Evolutionary conservation across 1,139 yeast species (phyloP).

Genomic region (Debaryomyces sp.): DNA sequence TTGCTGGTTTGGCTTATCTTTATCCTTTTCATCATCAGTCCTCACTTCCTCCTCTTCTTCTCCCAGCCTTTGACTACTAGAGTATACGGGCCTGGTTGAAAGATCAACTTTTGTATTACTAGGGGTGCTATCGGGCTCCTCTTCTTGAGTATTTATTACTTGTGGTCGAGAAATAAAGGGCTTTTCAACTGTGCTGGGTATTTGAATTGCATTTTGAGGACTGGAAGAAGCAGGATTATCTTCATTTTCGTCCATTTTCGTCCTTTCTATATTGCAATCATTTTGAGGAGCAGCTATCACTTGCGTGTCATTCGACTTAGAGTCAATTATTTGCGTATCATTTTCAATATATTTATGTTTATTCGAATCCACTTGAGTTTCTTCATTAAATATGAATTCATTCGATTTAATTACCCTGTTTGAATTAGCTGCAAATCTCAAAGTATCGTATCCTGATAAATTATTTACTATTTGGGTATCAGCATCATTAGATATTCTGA

Average conservation of each 20-base stretch:
- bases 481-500: neutral
- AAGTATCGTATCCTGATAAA: neutral
- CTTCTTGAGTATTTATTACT: conserved; percentile 24
- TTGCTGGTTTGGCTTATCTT: neutral
- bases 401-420: neutral
- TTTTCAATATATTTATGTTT: neutral
- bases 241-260: neutral
- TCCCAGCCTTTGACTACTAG: conserved; percentile 13
- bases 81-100: conserved; percentile 10
- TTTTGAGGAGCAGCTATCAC: conserved; percentile 1
- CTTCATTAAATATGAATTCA: neutral
- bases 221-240: neutral
- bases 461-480: conserved; percentile 7
- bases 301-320: conserved; percentile 7
- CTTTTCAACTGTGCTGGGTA: conserved; percentile 16
- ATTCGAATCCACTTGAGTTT: neutral
- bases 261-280: neutral
- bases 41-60: conserved; percentile 14
- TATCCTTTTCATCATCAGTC: conserved; percentile 18
- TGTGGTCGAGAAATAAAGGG: conserved; percentile 16
- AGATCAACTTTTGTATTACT: conserved; percentile 3
- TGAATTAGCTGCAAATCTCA: conserved; percentile 1
- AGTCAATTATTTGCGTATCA: conserved; percentile 10
- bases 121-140: conserved; percentile 6
- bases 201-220: conserved; percentile 11